Evolutionary conservation across 495 filamentous ascomycete genomes (phyloP), one percentile per base, ranked within the genome.

Genomic region (Lepidopterella palustris): DNA sequence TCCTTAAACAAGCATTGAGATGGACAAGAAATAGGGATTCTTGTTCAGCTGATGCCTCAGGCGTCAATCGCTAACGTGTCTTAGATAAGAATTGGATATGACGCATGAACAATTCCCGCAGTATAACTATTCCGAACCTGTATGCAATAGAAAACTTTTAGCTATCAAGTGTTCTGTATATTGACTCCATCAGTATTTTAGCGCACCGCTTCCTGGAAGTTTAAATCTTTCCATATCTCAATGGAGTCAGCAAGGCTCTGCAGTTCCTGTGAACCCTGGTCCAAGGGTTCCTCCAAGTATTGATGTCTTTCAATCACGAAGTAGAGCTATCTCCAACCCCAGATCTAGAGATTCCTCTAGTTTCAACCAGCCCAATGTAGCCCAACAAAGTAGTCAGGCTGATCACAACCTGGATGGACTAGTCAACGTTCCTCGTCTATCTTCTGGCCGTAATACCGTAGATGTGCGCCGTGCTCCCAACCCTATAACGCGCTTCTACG

Each of bases 401-500:
- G 62, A 65, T 32, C 60, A 55, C 9, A 57, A 18, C 49, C 39
- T 62, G 25, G 50, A 59, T 54, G n/a, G 23, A 20, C 28, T 59
- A 4, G 55, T 66, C 21, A 35, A 39, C 11, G 57, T 63, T 11
- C 57, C 64, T 10, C 27, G 23, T 11, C 10, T 40, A 15, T 35
- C 39, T 6, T 53, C 55, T 40, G 39, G 51, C 10, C 60, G 53
- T 2, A 54, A 52, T 24, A 50, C 55, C 21, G 13, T 58, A 18
- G 57, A 66, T 45, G 53, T 15, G 18, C 31, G 15, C 42, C 40
- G 29, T n/a, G 49, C 25, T 53, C 25, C 28, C 32, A 45, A 63
- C 55, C 54, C 60, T 20, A 53, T 67, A 21, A 10, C 52, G 4
- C 64, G 64, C 15, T 60, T 67, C 51, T 67, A 61, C 50, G 45